Evolutionary conservation across 306 rosid genomes (phyloP).

Genomic region (Quercus ilex): DNA sequence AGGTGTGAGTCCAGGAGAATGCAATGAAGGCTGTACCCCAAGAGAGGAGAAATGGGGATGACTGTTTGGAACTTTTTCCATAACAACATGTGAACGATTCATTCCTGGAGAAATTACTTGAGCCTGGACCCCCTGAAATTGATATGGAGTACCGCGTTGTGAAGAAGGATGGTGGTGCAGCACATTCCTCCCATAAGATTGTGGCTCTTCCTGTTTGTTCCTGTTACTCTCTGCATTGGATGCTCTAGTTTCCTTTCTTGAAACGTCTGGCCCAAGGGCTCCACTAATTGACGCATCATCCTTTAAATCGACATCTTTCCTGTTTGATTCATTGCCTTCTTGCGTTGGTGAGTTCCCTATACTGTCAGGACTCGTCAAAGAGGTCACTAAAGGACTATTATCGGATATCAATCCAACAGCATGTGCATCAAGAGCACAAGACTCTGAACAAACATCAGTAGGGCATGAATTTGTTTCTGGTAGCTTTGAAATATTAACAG

Average conservation of each 20-base stretch:
- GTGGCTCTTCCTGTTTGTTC: conserved; percentile 29
- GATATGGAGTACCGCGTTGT: conserved; percentile 29
- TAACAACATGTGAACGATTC: conserved; percentile 29
- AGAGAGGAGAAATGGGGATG: conserved; percentile 42
- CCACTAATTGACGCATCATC: conserved; percentile 22
- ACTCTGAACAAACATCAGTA: conserved; percentile 22
- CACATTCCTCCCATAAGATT: conserved; percentile 17
- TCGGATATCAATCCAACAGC: conserved; percentile 15
- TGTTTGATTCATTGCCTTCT: conserved; percentile 19
- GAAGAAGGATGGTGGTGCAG: conserved; percentile 27
- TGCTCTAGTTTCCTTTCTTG: conserved; percentile 22
- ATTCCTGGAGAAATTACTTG: conserved; percentile 43
- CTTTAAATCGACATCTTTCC: conserved; percentile 20
- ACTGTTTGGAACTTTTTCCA: conserved; percentile 35
- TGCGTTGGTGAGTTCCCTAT: conserved; percentile 7
- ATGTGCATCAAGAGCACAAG: conserved; percentile 16
- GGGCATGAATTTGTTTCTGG: conserved; percentile 30
- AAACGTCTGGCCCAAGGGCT: conserved; percentile 18
- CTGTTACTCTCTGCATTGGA: conserved; percentile 19
- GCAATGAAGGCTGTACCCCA: conserved; percentile 42
- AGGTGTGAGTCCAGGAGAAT: conserved; percentile 38
- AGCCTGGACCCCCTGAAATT: conserved; percentile 31
- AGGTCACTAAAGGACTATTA: conserved; percentile 13
- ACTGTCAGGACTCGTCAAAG: conserved; percentile 24
- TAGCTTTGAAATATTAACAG: conserved; percentile 32